These are phyloP conservation scores for Colletotrichum horii DNA, from an alignment of 2,329 filamentous ascomycete species.

Conservation along the genomic window DNA sequence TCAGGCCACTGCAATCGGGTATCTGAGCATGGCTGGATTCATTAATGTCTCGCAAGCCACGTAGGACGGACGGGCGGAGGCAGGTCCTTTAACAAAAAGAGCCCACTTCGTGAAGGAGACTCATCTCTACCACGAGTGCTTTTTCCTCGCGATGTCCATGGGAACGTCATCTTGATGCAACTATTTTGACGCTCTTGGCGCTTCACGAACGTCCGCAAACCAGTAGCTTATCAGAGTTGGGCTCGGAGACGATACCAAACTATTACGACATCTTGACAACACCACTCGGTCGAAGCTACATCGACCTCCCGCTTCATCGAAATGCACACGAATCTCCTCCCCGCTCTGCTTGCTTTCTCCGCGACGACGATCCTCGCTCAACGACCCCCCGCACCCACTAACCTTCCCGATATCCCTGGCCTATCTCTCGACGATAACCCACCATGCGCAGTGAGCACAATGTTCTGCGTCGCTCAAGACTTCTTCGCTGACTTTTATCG, in stretches of 20 bases:
- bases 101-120: background rate
- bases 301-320: background rate
- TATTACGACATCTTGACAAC: background rate
- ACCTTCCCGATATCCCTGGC: background rate
- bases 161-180: background rate
- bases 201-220: background rate
- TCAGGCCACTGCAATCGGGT: background rate
- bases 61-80: background rate
- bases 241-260: background rate
- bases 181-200: background rate
- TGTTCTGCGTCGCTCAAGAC: background rate
- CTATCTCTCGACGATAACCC: slow-evolving; percentile 1
- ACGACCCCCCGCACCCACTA: background rate
- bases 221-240: background rate
- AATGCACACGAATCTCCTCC: background rate
- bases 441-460: background rate
- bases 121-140: background rate
- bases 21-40: background rate
- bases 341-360: background rate
- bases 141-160: rapidly evolving
- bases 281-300: background rate
- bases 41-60: background rate
- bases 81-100: background rate
- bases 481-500: background rate
- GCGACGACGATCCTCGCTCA: background rate